phyloP scores from a whole-genome alignment of 495 filamentous ascomycete genomes.

The Aspergillus carlsbadensis region DNA sequence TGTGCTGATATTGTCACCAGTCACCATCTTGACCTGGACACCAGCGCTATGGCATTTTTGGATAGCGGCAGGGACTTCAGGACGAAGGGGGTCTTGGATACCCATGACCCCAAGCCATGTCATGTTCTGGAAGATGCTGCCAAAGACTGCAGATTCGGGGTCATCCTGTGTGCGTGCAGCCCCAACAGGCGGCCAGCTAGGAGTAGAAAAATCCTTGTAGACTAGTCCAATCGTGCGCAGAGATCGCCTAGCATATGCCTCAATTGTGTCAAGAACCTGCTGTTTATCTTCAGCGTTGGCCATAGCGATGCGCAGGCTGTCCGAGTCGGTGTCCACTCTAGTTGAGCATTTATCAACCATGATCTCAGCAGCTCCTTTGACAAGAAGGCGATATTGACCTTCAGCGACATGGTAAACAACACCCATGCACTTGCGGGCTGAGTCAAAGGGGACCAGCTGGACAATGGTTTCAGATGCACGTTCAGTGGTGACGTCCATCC shows the following conservation, averaged over 20 bases:
- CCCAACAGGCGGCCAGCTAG: conserved; percentile 58
- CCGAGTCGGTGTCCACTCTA: conserved; percentile 29
- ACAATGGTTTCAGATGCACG: conserved; percentile 57
- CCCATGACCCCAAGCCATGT: conserved; percentile 62
- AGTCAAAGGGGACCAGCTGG: conserved; percentile 69
- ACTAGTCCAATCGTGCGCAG: conserved; percentile 63
- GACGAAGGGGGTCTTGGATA: conserved; percentile 67
- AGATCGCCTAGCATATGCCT: conserved; percentile 56
- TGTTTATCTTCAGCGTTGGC: conserved; percentile 32
- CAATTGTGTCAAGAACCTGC: conserved; percentile 43
- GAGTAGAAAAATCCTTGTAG: conserved; percentile 62
- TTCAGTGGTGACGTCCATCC: conserved; percentile 61
- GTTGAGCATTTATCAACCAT: conserved; percentile 53
- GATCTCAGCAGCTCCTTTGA: conserved; percentile 71
- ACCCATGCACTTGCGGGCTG: conserved; percentile 67
- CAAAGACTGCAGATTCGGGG: conserved; percentile 50
- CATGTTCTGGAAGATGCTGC: conserved; percentile 58
- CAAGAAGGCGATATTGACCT: conserved; percentile 58
- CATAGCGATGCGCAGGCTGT: conserved; percentile 35
- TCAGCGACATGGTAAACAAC: conserved; percentile 57
- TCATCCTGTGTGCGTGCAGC: conserved; percentile 49
- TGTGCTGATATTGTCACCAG: conserved; percentile 78
- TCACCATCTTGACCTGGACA: conserved; percentile 88
- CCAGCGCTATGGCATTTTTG: conserved; percentile 71
- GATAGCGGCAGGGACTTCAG: conserved; percentile 76